Evolutionary conservation across 176 grass and related monocot genomes (phyloP).

Genomic region (Luzula sylvatica): DNA sequence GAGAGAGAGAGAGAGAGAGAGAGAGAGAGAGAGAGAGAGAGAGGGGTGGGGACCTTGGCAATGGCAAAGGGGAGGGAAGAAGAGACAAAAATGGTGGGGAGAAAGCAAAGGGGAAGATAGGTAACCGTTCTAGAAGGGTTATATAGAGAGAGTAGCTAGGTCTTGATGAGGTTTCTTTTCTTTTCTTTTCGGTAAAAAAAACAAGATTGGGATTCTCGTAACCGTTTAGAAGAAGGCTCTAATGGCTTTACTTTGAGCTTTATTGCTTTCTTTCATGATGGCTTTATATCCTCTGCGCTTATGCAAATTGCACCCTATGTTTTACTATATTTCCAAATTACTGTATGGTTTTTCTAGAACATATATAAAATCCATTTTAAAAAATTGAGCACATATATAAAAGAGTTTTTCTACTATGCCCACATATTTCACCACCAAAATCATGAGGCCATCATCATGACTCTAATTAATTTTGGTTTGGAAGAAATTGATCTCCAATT

Average conservation of each 20-base stretch:
- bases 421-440: too few species aligned
- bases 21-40: conserved; percentile 12
- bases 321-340: too few species aligned
- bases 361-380: too few species aligned
- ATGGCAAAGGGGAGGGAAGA: conserved; percentile 33
- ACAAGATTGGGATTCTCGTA: conserved; percentile 22
- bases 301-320: too few species aligned
- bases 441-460: too few species aligned
- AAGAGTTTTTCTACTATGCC: too few species aligned
- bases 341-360: too few species aligned
- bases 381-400: too few species aligned
- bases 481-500: too few species aligned
- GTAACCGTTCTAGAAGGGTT: conserved; percentile 24
- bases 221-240: conserved; percentile 33
- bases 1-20: conserved; percentile 5
- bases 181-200: conserved; percentile 2
- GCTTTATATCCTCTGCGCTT: conserved; percentile 34
- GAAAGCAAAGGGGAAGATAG: conserved; percentile 44
- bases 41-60: conserved; percentile 29
- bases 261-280: conserved; percentile 35
- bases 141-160: conserved; percentile 31
- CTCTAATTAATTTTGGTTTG: too few species aligned
- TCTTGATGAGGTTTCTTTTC: background rate
- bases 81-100: conserved; percentile 20
- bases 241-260: conserved; percentile 29